phyloP scores from a whole-genome alignment of 2,329 filamentous ascomycete species.

The Ophiostoma himal-ulmi region DNA sequence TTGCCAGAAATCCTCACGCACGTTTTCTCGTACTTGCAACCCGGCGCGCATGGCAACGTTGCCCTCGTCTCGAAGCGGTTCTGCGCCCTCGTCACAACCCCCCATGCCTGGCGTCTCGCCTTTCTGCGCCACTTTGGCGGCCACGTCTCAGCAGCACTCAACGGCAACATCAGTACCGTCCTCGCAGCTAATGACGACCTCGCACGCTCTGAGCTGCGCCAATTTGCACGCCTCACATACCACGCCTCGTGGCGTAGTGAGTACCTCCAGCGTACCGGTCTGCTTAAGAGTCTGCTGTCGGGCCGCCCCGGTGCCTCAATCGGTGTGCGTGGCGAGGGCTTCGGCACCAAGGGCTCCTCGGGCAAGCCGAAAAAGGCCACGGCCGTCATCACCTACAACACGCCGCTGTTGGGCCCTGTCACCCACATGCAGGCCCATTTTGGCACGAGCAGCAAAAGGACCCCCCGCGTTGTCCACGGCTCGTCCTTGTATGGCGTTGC shows the following conservation, averaged over 20 bases:
- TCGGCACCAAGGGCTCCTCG: slow-evolving; percentile 48
- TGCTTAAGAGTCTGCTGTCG: slow-evolving; percentile 72
- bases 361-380: slow-evolving; percentile 38
- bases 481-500: slow-evolving; percentile 70
- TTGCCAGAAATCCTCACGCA: slow-evolving; percentile 80
- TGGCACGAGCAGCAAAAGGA: slow-evolving; percentile 54
- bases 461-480: slow-evolving; percentile 76
- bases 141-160: slow-evolving; percentile 40
- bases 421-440: slow-evolving; percentile 78
- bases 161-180: slow-evolving; percentile 2
- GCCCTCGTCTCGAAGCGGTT: slow-evolving; percentile 84
- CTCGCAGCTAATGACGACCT: slow-evolving; percentile 36
- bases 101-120: slow-evolving; percentile 88
- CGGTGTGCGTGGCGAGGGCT: slow-evolving; percentile 41
- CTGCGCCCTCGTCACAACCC: slow-evolving; percentile 78
- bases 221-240: slow-evolving; percentile 75
- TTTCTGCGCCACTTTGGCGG: slow-evolving; percentile 89
- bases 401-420: slow-evolving; percentile 71
- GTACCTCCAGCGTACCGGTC: slow-evolving; percentile 79
- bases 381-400: slow-evolving; percentile 78
- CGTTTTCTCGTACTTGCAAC: slow-evolving; percentile 81
- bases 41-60: slow-evolving; percentile 73
- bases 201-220: slow-evolving; percentile 65
- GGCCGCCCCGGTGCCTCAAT: slow-evolving; percentile 62
- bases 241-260: slow-evolving; percentile 94